Evolutionary conservation across 1,139 yeast species (phyloP).

Genomic region (Pichia norvegensis): DNA sequence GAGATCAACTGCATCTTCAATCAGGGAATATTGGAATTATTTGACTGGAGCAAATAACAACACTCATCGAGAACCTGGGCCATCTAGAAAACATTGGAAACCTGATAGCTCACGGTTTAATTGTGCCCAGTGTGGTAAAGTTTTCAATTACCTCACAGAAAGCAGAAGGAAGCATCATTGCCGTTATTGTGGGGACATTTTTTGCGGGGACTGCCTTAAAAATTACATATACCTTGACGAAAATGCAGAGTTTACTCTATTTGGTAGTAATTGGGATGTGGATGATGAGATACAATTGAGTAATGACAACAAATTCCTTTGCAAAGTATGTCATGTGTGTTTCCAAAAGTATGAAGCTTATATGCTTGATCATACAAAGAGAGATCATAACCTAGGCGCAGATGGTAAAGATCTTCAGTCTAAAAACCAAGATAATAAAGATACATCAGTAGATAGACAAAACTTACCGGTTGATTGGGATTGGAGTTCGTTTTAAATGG

Average conservation of each 20-base stretch:
- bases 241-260: constrained; percentile 66
- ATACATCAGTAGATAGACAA: constrained; percentile 16
- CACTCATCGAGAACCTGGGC: constrained; percentile 29
- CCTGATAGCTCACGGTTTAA: constrained; percentile 56
- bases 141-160: constrained; percentile 61
- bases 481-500: constrained; percentile 57
- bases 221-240: constrained; percentile 55
- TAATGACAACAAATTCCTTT: constrained; percentile 31
- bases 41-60: constrained; percentile 13
- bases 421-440: constrained; percentile 18
- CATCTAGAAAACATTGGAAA: constrained; percentile 70
- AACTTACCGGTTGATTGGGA: constrained; percentile 74
- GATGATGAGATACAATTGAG: constrained; percentile 2
- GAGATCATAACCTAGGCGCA: constrained; percentile 24
- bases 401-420: constrained; percentile 17
- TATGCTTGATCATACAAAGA: constrained; percentile 31
- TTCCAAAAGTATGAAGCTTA: constrained; percentile 56
- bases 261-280: constrained; percentile 28
- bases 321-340: constrained; percentile 76
- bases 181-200: constrained; percentile 86
- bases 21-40: constrained; percentile 24
- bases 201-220: constrained; percentile 62
- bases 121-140: constrained; percentile 64
- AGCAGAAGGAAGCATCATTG: constrained; percentile 76
- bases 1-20: constrained; percentile 20